Conservation (phyloP, 208 protist species). For the Crithidia brevicula region DNA sequence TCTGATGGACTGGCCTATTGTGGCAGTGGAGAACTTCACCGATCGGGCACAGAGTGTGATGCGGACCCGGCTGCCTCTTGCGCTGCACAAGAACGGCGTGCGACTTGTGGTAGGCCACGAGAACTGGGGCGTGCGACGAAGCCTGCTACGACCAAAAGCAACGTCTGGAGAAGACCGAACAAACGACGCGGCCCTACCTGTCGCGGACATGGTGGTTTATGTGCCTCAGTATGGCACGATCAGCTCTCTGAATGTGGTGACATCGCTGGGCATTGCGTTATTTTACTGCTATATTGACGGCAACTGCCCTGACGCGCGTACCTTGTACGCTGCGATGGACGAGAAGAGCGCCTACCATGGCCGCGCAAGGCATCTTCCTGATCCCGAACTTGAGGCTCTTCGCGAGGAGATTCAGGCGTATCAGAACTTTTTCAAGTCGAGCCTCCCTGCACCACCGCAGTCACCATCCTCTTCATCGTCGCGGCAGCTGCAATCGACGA, state of each 20-base stretch:
- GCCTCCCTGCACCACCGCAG: slow-evolving; percentile 8
- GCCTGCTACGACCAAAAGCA: slow-evolving; percentile 35
- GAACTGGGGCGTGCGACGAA: slow-evolving; percentile 75
- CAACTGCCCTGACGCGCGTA: slow-evolving; percentile 50
- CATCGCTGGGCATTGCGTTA: slow-evolving; percentile 81
- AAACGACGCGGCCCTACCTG: background rate
- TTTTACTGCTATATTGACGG: slow-evolving; percentile 81
- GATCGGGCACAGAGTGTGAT: slow-evolving; percentile 67
- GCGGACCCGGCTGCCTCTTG: slow-evolving; percentile 41
- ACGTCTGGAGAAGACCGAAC: background rate
- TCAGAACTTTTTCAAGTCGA: slow-evolving; percentile 25
- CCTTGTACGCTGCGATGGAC: slow-evolving; percentile 8
- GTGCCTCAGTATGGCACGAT: slow-evolving; percentile 92
- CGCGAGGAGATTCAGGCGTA: slow-evolving; percentile 16
- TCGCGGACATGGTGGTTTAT: slow-evolving; percentile 63
- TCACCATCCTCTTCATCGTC: background rate
- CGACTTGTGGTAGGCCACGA: slow-evolving; percentile 86
- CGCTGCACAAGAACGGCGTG: background rate
- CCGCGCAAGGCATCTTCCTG: background rate
- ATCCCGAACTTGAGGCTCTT: background rate
- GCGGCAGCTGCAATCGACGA: too few relatives aligned
- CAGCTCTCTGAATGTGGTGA: slow-evolving; percentile 91
- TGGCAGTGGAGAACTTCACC: slow-evolving; percentile 88
- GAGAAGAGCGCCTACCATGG: too few relatives aligned
- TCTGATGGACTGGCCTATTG: slow-evolving; percentile 45